These are phyloP conservation scores for Hymenoscyphus scutula DNA, from an alignment of 2,329 filamentous ascomycete genomes.

Conservation along the genomic window DNA sequence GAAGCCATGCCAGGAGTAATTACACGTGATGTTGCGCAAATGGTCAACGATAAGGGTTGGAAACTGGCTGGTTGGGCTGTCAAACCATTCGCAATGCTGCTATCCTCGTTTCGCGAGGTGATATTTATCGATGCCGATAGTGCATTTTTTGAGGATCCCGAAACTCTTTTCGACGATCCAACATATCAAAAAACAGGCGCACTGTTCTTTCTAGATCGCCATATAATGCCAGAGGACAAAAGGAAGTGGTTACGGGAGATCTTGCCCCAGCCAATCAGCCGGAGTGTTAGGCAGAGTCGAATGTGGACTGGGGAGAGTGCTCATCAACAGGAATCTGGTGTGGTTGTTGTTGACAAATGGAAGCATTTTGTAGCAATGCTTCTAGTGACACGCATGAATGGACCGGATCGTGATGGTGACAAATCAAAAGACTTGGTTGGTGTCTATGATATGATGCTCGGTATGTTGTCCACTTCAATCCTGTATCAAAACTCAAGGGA, in stretches of 20 bases:
- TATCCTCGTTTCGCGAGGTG: slow-evolving; percentile 39
- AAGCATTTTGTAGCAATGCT: slow-evolving; percentile 39
- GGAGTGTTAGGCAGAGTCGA: background rate
- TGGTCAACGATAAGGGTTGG: background rate
- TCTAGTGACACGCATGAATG: slow-evolving; percentile 44
- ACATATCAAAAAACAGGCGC: slow-evolving; percentile 37
- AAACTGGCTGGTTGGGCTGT: slow-evolving; percentile 37
- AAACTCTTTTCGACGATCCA: slow-evolving; percentile 36
- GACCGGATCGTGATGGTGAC: slow-evolving; percentile 37
- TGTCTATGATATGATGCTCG: background rate
- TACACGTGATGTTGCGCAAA: background rate
- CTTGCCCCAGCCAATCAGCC: background rate
- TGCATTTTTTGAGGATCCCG: slow-evolving; percentile 41
- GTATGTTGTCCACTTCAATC: slow-evolving; percentile 24
- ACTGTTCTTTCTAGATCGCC: slow-evolving; percentile 43
- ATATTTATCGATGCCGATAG: slow-evolving; percentile 42
- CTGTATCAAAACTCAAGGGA: slow-evolving; percentile 31
- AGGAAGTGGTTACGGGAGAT: slow-evolving; percentile 19
- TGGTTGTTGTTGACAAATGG: background rate
- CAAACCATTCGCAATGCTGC: slow-evolving; percentile 43
- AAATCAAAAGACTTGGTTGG: background rate
- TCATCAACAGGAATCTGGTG: slow-evolving; percentile 40
- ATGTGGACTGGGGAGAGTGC: slow-evolving; percentile 17
- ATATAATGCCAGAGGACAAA: slow-evolving; percentile 27
- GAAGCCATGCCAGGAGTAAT: background rate